phyloP scores from a whole-genome alignment of 78 protist genomes.

The Cyanophora paradoxa region DNA sequence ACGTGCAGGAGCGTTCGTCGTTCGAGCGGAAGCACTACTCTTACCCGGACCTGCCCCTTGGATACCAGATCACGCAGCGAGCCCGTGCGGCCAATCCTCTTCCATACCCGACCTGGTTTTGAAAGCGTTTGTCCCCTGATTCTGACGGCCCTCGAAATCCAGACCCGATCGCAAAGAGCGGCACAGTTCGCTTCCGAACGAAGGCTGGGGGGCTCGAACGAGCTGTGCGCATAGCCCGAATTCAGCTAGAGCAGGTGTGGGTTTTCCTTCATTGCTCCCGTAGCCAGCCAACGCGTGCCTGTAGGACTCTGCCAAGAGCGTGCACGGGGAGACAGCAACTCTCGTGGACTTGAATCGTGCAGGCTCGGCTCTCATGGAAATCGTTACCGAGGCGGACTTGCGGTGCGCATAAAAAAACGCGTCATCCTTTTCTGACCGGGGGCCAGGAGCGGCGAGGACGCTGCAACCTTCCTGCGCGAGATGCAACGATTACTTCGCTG shows the following conservation, averaged over 20 bases:
- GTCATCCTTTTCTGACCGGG: too few species aligned
- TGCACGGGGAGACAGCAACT: background rate
- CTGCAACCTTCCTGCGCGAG: background rate
- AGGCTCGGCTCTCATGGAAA: constrained; percentile 78
- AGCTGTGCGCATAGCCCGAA: background rate
- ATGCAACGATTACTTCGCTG: constrained; percentile 49
- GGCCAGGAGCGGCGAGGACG: background rate
- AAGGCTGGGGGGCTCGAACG: background rate
- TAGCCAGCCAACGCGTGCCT: background rate
- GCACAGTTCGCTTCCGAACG: background rate
- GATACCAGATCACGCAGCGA: constrained; percentile 80
- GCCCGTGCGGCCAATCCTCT: background rate
- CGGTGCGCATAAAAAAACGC: background rate
- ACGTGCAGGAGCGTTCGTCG: constrained; percentile 24
- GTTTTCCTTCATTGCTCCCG: background rate
- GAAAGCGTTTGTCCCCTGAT: too few species aligned
- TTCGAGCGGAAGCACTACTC: constrained; percentile 85
- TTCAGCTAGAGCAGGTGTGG: background rate
- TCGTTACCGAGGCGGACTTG: constrained; percentile 63
- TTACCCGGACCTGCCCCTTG: constrained; percentile 75
- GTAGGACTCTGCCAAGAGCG: constrained; percentile 29
- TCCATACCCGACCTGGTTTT: background rate
- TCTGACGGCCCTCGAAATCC: too few species aligned
- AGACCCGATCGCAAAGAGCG: background rate
- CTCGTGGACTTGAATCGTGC: constrained; percentile 76